Conservation (phyloP, 306 rosid species). For the Arachis hypogaea region DNA sequence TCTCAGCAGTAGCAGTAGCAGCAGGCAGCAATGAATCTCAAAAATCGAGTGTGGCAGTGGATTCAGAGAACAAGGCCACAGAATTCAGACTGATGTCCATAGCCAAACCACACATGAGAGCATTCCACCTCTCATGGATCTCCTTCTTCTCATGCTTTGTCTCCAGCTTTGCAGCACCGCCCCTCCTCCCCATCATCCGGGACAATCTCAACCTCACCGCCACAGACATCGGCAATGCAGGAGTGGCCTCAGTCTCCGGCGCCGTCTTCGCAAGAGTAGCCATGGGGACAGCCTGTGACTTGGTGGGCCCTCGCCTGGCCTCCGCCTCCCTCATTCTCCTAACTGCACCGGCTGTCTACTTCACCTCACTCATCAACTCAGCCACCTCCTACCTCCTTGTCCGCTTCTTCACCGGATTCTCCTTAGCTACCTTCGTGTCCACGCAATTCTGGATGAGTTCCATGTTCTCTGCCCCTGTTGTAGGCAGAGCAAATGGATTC, state of each 20-base stretch:
- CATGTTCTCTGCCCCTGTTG: slow-evolving; percentile 74
- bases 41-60: slow-evolving; percentile 67
- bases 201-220: slow-evolving; percentile 89
- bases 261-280: slow-evolving; percentile 79
- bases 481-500: slow-evolving; percentile 76
- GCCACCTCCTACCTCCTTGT: slow-evolving; percentile 64
- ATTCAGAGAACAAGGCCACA: slow-evolving; percentile 84
- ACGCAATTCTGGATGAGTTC: slow-evolving; percentile 98
- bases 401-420: slow-evolving; percentile 87
- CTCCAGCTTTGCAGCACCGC: slow-evolving; percentile 79
- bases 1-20: slow-evolving; percentile 22
- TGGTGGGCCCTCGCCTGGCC: slow-evolving; percentile 82
- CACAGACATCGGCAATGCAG: slow-evolving; percentile 92
- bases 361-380: slow-evolving; percentile 58
- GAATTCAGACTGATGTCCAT: slow-evolving; percentile 64
- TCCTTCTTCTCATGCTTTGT: slow-evolving; percentile 84
- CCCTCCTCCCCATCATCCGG: slow-evolving; percentile 76
- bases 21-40: slow-evolving; percentile 32
- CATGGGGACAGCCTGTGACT: slow-evolving; percentile 90
- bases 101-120: slow-evolving; percentile 84
- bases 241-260: slow-evolving; percentile 85
- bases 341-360: slow-evolving; percentile 72
- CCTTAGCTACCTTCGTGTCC: slow-evolving; percentile 84
- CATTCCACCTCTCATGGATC: slow-evolving; percentile 86
- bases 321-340: slow-evolving; percentile 66